These are phyloP conservation scores for Rhodomyrtus psidioides DNA, from an alignment of 441 rosid genomes.

Conservation along the genomic window DNA sequence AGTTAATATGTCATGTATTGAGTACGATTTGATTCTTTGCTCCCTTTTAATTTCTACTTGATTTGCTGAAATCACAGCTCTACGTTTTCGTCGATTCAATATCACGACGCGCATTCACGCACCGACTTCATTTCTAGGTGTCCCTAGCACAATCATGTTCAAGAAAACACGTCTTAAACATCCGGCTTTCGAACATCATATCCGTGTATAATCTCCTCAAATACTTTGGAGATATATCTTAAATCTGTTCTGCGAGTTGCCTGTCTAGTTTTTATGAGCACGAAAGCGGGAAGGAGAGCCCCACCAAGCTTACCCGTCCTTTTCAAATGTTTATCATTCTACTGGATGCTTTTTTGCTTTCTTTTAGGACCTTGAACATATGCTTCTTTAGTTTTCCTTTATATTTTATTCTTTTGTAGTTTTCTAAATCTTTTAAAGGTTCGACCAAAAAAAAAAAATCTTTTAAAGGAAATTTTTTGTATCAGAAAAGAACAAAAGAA, in stretches of 20 bases:
- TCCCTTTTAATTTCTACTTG: neutral
- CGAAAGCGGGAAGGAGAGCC: neutral
- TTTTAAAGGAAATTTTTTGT: too few relatives aligned
- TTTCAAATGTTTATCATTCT: neutral
- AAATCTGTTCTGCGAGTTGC: fast-evolving
- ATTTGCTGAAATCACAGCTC: neutral
- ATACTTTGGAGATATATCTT: neutral
- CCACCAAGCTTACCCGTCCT: neutral
- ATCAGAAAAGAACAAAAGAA: too few relatives aligned
- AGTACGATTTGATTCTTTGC: neutral
- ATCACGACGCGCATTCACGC: neutral
- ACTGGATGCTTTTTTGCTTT: too few relatives aligned
- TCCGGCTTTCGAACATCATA: neutral
- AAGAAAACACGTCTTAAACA: neutral
- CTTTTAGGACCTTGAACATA: too few relatives aligned
- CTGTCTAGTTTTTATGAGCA: neutral
- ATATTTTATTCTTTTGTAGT: too few relatives aligned
- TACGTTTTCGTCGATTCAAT: fast-evolving
- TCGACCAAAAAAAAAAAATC: too few relatives aligned
- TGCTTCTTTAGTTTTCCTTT: too few relatives aligned
- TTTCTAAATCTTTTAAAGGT: too few relatives aligned
- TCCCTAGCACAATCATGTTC: neutral
- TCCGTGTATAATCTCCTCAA: neutral
- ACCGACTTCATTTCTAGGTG: too few relatives aligned
- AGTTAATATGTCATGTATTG: neutral